Evolutionary conservation across 1,284 basidiomycete species (phyloP), one percentile per base, ranked within the genome.

Genomic region (Cutaneotrichosporon mucoides): DNA sequence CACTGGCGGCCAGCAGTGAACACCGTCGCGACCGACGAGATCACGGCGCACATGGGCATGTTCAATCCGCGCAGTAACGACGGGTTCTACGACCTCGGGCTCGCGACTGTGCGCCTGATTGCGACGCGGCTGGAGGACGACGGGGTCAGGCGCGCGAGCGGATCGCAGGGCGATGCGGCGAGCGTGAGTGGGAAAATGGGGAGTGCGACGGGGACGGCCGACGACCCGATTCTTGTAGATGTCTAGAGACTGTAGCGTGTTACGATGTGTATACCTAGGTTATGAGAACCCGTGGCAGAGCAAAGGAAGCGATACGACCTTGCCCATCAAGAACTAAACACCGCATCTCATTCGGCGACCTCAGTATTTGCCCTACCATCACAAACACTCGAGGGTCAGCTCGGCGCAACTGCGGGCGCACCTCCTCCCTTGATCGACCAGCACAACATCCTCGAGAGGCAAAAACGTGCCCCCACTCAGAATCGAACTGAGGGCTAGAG

Each of bases 41-140:
- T 95, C 15, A 82, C 88, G 62, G 93, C 91, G 10, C 93, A 97
- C 71, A 89, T 86, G 48, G 86, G 86, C 44, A 95, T 97, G 88
- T 97, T 97, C 76, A 83, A 84, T 62, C 83, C 84, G 5, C 83
- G 82, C 64, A 86, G 84, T n/a, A 95, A 95, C 68, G 89, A 93
- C 65, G 89, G 89, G 15, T 96, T 93, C 76, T 94, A 94, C 73
- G 85, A 86, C 63, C 81, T 97, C 3, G 93, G 92, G 0, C 77
- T 92, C 15, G 79, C 82, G 50, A 84, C 84, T 0, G 85, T 84
- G 1, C 56, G 66, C 7, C 64, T 62, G 3, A 67, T 79, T 7
- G 68, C 68, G 5, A 70, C 68, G 53, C 62, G 75, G 16, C 62
- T 80, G 33, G 72, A 74, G 51, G 63, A 71, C 42, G 75, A 73